Evolutionary conservation across 129 eudicot genomes (phyloP), one percentile per base, ranked within the genome.

Genomic region (Gnaphalium uliginosum): DNA sequence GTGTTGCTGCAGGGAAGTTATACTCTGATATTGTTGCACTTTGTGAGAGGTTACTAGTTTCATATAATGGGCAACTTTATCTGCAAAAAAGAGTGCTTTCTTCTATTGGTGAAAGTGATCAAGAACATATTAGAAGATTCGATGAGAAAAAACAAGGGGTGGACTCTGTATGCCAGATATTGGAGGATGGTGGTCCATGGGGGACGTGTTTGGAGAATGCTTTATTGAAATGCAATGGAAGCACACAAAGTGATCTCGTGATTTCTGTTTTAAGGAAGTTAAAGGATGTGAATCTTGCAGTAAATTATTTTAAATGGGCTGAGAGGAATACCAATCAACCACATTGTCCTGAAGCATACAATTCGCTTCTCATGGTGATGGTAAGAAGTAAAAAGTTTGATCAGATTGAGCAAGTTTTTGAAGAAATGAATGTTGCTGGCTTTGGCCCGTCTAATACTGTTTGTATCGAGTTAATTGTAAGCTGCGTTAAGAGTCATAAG

Each of bases 381-480:
- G 87, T 83, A 30, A 84, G 85, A 80, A 87, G 90, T 81, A 87
- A 72, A 50, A 87, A 81, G 30, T 84, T 87, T 69, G 87, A 83
- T 69, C 41, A 71, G 9, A 64, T 91, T 2, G 92, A 82, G 76
- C 86, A 86, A 32, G 79, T 94, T 76, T 80, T 94, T 71, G 92
- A 84, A 81, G 96, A 94, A 76, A 94, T 89, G 99, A 85, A 83
- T 78, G 66, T 87, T 57, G 92, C 96, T 18, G 96, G 99, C 41
- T 90, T 89, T 69, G 89, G 96, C 11, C 97, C 94, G 0, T 86
- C 90, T 37, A 84, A 72, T 64, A 81, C 79, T 69, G 78, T 87
- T 27, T 85, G 85, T 68, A 62, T 91, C 22, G 93, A 91, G 85
- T 66, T 94, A 61, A 81, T 91, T n/a, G 73, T 68, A 68, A 83